These are phyloP conservation scores for Tetracladium setigerum DNA, from an alignment of 495 filamentous ascomycete genomes.

Conservation along the genomic window DNA sequence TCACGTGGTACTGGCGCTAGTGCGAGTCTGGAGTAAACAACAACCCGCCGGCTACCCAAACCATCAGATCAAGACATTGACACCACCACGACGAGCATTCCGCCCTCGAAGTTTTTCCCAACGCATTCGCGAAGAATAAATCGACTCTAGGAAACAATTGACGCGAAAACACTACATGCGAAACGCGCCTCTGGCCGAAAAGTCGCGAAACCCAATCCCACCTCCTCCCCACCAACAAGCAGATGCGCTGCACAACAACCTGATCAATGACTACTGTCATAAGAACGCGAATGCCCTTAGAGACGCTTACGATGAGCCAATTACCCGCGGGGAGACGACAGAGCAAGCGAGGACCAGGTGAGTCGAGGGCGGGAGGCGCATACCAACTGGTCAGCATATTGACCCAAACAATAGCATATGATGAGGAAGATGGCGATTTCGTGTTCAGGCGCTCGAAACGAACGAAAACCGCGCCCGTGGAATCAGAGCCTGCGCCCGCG, in stretches of 20 bases:
- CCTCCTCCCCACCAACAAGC: not conserved
- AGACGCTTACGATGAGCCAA: slow-evolving; percentile 53
- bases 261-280: slow-evolving; percentile 55
- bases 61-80: slow-evolving; percentile 7
- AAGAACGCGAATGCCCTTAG: slow-evolving; percentile 47
- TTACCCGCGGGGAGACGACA: slow-evolving; percentile 42
- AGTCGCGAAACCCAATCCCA: slow-evolving; percentile 1
- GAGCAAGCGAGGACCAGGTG: slow-evolving; percentile 50
- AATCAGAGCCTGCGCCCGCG: slow-evolving; percentile 29
- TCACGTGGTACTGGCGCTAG: slow-evolving; percentile 1
- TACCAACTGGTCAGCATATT: slow-evolving; percentile 8
- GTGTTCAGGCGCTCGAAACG: slow-evolving; percentile 51
- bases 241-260: slow-evolving; percentile 14
- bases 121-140: not conserved
- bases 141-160: slow-evolving; percentile 10
- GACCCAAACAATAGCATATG: slow-evolving; percentile 37
- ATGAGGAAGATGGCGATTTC: slow-evolving; percentile 61
- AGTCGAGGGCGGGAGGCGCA: slow-evolving; percentile 10
- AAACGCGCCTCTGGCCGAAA: slow-evolving; percentile 5
- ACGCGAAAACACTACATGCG: slow-evolving; percentile 7
- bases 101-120: not conserved
- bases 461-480: slow-evolving; percentile 32
- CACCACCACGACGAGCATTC: slow-evolving; percentile 2
- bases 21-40: slow-evolving; percentile 17
- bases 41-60: slow-evolving; percentile 5